These are phyloP conservation scores for Ceratonia siliqua DNA, from an alignment of 306 rosid species.

Conservation along the genomic window DNA sequence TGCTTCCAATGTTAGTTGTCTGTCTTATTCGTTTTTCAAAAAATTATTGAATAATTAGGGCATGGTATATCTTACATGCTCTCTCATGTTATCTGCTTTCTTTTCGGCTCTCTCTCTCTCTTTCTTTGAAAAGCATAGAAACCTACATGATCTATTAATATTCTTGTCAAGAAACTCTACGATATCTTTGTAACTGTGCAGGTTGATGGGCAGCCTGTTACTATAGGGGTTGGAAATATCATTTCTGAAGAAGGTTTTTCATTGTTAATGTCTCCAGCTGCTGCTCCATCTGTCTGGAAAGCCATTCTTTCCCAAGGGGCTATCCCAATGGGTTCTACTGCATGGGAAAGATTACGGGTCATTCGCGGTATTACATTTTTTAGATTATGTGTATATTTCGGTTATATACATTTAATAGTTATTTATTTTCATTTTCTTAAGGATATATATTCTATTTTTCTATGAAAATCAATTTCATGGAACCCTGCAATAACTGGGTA, in stretches of 20 bases:
- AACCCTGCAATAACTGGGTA: background rate
- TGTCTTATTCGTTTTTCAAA: background rate
- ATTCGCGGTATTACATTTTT: conserved; percentile 54
- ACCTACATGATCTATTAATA: conserved; percentile 1
- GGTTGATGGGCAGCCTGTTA: conserved; percentile 81
- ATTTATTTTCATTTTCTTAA: background rate
- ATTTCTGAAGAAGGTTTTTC: conserved; percentile 85
- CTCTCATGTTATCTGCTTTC: conserved; percentile 4
- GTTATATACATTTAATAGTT: background rate
- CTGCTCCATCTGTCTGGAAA: conserved; percentile 85
- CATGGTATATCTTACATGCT: conserved; percentile 1
- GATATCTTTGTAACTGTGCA: conserved; percentile 38
- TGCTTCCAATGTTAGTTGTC: background rate
- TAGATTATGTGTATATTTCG: conserved; percentile 15
- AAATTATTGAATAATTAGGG: background rate
- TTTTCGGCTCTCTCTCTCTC: background rate
- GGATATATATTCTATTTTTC: background rate
- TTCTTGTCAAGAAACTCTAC: conserved; percentile 21
- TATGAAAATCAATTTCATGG: background rate
- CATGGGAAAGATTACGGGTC: conserved; percentile 86
- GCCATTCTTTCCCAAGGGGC: conserved; percentile 77
- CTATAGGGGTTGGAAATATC: conserved; percentile 87
- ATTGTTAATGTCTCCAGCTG: conserved; percentile 77
- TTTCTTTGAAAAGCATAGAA: conserved; percentile 5
- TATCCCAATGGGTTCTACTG: conserved; percentile 76